A percentile compares a stretch with the other conserved stretches of the same genome.
phyloP scores from a whole-genome alignment of 2,329 filamentous ascomycete genomes.

The Beauveria australis region DNA sequence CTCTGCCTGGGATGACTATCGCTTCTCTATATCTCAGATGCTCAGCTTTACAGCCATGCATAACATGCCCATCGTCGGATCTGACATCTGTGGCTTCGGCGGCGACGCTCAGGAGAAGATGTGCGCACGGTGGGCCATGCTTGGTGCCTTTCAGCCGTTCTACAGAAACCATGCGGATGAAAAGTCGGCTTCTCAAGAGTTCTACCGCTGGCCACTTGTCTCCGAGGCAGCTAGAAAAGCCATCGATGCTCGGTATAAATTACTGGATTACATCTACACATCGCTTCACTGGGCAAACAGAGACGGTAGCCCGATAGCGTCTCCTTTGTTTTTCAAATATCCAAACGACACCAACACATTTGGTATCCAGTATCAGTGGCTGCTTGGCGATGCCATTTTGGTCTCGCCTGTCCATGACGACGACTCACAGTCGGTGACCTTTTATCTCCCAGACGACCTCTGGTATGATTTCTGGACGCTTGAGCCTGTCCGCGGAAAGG shows the following conservation, averaged over 20 bases:
- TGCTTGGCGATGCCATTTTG: slow-evolving; percentile 35
- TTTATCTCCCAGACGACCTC: slow-evolving; percentile 37
- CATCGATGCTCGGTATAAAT: slow-evolving; percentile 60
- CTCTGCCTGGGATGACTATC: slow-evolving; percentile 47
- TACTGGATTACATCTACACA: slow-evolving; percentile 70
- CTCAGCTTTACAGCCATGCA: slow-evolving; percentile 41
- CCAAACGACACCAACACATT: slow-evolving; percentile 36
- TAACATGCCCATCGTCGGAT: slow-evolving; percentile 57
- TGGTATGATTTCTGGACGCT: slow-evolving; percentile 41
- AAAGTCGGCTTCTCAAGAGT: slow-evolving; percentile 43
- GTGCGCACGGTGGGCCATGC: slow-evolving; percentile 56
- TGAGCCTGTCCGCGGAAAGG: slow-evolving; percentile 7
- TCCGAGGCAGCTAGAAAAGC: slow-evolving; percentile 54
- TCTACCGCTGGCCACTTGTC: slow-evolving; percentile 57
- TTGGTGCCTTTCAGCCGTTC: slow-evolving; percentile 59
- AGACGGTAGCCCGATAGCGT: slow-evolving; percentile 54
- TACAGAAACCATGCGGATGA: slow-evolving; percentile 56
- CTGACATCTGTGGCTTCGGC: slow-evolving; percentile 68
- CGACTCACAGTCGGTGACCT: slow-evolving; percentile 29
- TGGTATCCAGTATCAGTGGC: slow-evolving; percentile 36
- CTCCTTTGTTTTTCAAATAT: slow-evolving; percentile 63
- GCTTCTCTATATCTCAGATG: slow-evolving; percentile 17
- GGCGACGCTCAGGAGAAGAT: slow-evolving; percentile 50
- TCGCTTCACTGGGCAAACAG: slow-evolving; percentile 49
- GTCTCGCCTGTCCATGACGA: slow-evolving; percentile 36